Evolutionary conservation across 2,329 filamentous ascomycete species (phyloP).

Genomic region (Pseudogymnoascus sp.): DNA sequence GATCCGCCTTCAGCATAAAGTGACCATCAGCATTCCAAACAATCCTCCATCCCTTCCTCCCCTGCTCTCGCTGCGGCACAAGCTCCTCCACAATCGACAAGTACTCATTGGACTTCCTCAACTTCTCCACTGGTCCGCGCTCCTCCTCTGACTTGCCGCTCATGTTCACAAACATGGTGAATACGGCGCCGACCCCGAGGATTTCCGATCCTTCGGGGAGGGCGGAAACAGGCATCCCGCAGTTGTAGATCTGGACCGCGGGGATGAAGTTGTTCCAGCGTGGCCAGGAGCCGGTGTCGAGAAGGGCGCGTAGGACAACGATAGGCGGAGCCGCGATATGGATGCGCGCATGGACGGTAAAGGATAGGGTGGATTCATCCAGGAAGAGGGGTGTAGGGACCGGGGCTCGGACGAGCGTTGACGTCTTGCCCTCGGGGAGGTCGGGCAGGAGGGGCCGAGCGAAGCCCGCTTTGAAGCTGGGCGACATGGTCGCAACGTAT

Average conservation of each 20-base stretch:
- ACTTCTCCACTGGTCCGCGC: constrained; percentile 10
- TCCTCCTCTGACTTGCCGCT: constrained; percentile 14
- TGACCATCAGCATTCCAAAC: constrained; percentile 31
- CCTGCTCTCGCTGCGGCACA: constrained; percentile 16
- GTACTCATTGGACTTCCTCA: not conserved
- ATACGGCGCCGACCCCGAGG: constrained; percentile 11
- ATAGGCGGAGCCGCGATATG: constrained; percentile 15
- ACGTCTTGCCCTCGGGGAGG: not conserved
- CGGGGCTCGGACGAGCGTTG: not conserved
- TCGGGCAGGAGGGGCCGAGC: not conserved
- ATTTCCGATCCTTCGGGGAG: constrained; percentile 10
- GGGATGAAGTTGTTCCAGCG: constrained; percentile 48
- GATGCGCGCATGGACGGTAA: constrained; percentile 17
- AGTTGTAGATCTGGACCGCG: constrained; percentile 46
- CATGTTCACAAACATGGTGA: constrained; percentile 20
- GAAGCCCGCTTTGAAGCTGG: not conserved
- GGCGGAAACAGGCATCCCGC: constrained; percentile 16
- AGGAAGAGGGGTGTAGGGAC: not conserved
- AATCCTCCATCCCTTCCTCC: constrained; percentile 30
- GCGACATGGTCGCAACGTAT: not conserved
- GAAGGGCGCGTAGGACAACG: constrained; percentile 16
- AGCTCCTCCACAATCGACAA: not conserved
- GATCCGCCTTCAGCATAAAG: constrained; percentile 31
- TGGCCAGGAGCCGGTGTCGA: constrained; percentile 19
- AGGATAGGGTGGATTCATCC: constrained; percentile 10